phyloP scores from a whole-genome alignment of 2,329 filamentous ascomycete species.

The Colletotrichum spinosum region DNA sequence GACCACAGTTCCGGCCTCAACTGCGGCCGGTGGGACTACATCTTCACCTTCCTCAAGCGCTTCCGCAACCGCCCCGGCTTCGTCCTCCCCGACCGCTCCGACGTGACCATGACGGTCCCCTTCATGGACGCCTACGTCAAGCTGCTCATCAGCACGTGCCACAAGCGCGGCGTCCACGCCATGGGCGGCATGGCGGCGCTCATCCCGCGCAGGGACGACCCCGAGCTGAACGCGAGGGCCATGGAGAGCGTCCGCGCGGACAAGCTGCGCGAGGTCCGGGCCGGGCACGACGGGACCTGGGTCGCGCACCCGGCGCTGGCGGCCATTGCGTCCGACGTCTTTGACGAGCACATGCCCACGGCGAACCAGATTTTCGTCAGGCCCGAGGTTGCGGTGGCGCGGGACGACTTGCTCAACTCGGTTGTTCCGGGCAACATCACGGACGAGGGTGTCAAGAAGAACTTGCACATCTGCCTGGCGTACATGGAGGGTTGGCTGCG shows the following conservation, averaged over 20 bases:
- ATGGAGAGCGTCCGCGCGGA: conserved; percentile 88
- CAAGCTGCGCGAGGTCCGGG: conserved; percentile 88
- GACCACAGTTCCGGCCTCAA: conserved; percentile 91
- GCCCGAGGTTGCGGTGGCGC: conserved; percentile 80
- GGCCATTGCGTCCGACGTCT: conserved; percentile 82
- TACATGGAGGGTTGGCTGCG: conserved; percentile 96
- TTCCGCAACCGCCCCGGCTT: conserved; percentile 90
- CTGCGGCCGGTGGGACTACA: conserved; percentile 95
- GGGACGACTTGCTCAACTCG: conserved; percentile 90
- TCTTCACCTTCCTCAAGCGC: conserved; percentile 95
- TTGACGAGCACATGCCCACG: conserved; percentile 94
- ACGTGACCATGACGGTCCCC: conserved; percentile 90
- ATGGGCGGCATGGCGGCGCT: conserved; percentile 96
- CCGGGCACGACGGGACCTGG: conserved; percentile 91
- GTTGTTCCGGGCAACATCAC: conserved; percentile 88
- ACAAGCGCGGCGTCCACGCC: conserved; percentile 87
- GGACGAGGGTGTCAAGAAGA: conserved; percentile 90
- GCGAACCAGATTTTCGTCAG: conserved; percentile 89
- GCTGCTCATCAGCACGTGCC: conserved; percentile 92
- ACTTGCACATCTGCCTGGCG: conserved; percentile 86
- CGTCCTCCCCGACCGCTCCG: conserved; percentile 85
- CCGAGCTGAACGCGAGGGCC: conserved; percentile 83
- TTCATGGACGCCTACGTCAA: conserved; percentile 93
- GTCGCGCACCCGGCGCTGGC: conserved; percentile 90
- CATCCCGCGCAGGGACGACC: conserved; percentile 91